These are phyloP conservation scores for Pseudofabraea citricarpa DNA, from an alignment of 2,329 filamentous ascomycete species.

Conservation along the genomic window DNA sequence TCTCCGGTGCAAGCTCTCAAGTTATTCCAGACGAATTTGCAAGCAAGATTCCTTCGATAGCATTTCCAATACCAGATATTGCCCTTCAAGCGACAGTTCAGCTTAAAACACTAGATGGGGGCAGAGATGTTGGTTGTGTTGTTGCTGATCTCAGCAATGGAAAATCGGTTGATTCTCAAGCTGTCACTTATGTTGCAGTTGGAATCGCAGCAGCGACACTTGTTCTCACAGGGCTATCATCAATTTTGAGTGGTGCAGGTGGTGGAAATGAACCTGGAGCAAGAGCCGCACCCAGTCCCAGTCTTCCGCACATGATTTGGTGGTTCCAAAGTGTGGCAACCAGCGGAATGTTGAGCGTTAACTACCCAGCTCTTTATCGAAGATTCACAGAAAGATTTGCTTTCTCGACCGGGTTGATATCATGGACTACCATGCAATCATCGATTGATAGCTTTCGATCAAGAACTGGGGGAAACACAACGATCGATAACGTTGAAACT, in stretches of 20 bases:
- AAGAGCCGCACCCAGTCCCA: constrained; percentile 64
- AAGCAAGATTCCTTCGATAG: constrained; percentile 73
- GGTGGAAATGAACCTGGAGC: constrained; percentile 44
- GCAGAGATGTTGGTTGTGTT: constrained; percentile 69
- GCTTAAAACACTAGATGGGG: constrained; percentile 56
- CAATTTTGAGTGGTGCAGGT: constrained; percentile 53
- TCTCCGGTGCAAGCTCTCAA: constrained; percentile 65
- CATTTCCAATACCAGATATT: constrained; percentile 82
- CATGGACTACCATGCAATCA: constrained; percentile 70
- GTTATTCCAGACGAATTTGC: constrained; percentile 65
- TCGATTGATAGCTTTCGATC: constrained; percentile 77
- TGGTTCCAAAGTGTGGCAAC: constrained; percentile 91
- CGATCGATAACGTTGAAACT: constrained; percentile 64
- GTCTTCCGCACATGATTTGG: constrained; percentile 74
- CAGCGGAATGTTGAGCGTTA: constrained; percentile 88
- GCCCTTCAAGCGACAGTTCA: constrained; percentile 75
- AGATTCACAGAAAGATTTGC: constrained; percentile 87
- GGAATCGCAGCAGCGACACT: constrained; percentile 80
- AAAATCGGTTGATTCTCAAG: constrained; percentile 68
- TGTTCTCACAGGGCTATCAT: constrained; percentile 65
- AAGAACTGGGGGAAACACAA: constrained; percentile 78
- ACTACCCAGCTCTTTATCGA: constrained; percentile 77
- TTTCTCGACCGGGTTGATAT: constrained; percentile 78
- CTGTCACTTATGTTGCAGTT: constrained; percentile 74
- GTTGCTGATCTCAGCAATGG: constrained; percentile 77